Evolutionary conservation across 306 rosid genomes (phyloP).

Genomic region (Corylus avellana): DNA sequence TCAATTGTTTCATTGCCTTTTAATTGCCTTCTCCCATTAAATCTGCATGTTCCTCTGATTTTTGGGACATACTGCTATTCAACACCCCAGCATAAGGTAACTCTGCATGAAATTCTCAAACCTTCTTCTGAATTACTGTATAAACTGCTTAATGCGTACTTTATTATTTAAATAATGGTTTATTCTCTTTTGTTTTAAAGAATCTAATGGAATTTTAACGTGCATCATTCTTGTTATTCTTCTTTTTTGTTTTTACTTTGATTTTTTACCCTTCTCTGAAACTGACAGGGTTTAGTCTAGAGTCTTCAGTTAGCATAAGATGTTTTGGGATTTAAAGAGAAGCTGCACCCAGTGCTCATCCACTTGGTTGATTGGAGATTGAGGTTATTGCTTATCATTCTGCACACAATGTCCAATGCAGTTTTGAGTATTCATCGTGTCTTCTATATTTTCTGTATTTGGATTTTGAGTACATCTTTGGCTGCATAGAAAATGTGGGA

Average conservation of each 20-base stretch:
- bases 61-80: not conserved
- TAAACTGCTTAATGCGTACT: not conserved
- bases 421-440: not conserved
- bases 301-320: conserved; percentile 7
- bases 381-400: not conserved
- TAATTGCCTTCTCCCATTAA: not conserved
- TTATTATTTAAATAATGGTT: not conserved
- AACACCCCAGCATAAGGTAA: conserved; percentile 1
- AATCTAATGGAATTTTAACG: not conserved
- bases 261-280: not conserved
- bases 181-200: not conserved
- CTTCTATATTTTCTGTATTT: not conserved
- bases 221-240: not conserved
- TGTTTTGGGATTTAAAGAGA: conserved; percentile 6
- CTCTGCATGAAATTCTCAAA: not conserved
- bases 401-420: not conserved
- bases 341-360: conserved; percentile 5
- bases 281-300: conserved; percentile 25
- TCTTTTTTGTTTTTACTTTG: not conserved
- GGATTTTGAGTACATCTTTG: conserved; percentile 12
- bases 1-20: not conserved
- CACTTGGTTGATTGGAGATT: not conserved
- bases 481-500: conserved; percentile 12
- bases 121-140: not conserved
- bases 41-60: not conserved